Base-by-base conservation (phyloP, 441 rosid genomes). In the Gossypium lobatum region DNA sequence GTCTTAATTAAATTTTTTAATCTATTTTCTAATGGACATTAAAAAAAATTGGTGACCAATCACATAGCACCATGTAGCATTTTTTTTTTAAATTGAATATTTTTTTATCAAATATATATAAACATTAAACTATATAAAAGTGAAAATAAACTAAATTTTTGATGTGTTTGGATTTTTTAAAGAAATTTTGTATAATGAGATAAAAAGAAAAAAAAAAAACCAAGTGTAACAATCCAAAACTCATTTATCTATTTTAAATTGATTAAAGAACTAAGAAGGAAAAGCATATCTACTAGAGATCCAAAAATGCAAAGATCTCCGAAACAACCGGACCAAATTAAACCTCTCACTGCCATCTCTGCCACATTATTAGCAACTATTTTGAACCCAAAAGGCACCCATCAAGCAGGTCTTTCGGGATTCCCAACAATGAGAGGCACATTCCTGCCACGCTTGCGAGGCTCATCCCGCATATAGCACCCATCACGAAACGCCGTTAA, bases 401-500 rank as follows among this genome's bases (percentile, higher is more conserved):
- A 9, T 23, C 68, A 63, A 34, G 65, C 72, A 57, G 48, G 67
- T 64, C 66, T 61, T 17, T 6, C n/a, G 6, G 45, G 55, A 16
- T 67, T 73, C 75, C 74, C 77, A 2, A 63, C 71, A 9, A 52
- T 55, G 8, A 79, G 39, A 46, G 46, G 52, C 28, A 68, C 78
- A 4, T 76, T 28, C 2, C 1, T 65, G 14, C 63, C 39, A 3
- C 17, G 74, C 63, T 64, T 31, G 21, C n/a, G 37, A 9, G 53
- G 17, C 42, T 14, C 60, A 46, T 50, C 67, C 6, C 10, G 0
- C 60, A 6, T 9, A 1, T 3, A 6, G 65, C 88, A 85, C 42
- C 82, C 81, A 18, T 85, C 83, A 45, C 83, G 70, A 70, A 75
- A 23, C 0, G 79, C 42, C 16, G 81, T 75, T 65, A 77, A 68